phyloP scores from a whole-genome alignment of 331 rosid species.

The Malus hybrid region DNA sequence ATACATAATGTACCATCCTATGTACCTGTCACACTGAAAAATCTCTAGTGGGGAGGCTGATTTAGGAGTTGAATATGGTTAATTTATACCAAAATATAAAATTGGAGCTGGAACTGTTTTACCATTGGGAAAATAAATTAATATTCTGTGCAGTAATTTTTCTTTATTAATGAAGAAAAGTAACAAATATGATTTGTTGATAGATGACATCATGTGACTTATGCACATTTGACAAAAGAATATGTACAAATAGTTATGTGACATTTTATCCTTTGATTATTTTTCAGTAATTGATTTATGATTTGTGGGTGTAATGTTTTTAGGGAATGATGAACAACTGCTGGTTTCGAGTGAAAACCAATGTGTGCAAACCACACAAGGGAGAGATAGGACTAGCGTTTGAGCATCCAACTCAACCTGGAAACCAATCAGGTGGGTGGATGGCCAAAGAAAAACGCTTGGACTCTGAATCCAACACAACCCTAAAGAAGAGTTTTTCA shows the following conservation, averaged over 20 bases:
- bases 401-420: constrained; percentile 79
- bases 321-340: constrained; percentile 99
- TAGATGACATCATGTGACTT: neutral
- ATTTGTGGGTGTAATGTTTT: neutral
- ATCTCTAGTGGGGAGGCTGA: too few relatives aligned
- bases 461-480: constrained; percentile 25
- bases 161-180: neutral
- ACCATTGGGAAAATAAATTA: neutral
- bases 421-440: constrained; percentile 89
- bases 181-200: neutral
- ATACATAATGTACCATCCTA: too few relatives aligned
- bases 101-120: neutral
- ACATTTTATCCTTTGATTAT: neutral
- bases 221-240: neutral
- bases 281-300: neutral
- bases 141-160: neutral
- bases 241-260: neutral
- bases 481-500: constrained; percentile 52
- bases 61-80: neutral
- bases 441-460: constrained; percentile 57
- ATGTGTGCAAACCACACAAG: constrained; percentile 49
- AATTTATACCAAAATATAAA: neutral
- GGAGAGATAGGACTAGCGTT: constrained; percentile 71
- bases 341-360: constrained; percentile 74
- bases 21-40: too few relatives aligned